These are phyloP conservation scores for Phytophthora tubulina DNA, from an alignment of 352 stramenopile species.

Conservation along the genomic window DNA sequence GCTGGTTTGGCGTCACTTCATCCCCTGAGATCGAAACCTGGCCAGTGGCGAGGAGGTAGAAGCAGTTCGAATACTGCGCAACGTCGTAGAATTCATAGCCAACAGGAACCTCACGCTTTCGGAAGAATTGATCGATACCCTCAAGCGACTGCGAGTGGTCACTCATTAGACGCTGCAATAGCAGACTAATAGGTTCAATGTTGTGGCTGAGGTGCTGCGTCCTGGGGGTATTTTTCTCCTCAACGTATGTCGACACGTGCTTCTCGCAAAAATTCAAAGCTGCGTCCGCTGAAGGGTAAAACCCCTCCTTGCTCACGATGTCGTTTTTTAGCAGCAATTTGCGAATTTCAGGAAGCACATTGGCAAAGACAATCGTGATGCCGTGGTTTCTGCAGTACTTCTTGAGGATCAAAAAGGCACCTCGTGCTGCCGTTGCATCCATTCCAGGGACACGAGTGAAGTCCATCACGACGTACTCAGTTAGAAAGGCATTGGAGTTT, in stretches of 20 bases:
- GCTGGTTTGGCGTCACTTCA: slow-evolving; percentile 43
- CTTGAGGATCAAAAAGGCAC: slow-evolving; percentile 77
- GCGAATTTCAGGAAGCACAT: slow-evolving; percentile 59
- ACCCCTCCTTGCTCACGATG: slow-evolving; percentile 53
- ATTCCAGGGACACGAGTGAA: slow-evolving; percentile 86
- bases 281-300: slow-evolving; percentile 63
- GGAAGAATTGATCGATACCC: slow-evolving; percentile 62
- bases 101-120: slow-evolving; percentile 43
- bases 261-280: slow-evolving; percentile 73
- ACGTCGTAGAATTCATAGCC: slow-evolving; percentile 71
- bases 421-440: slow-evolving; percentile 79
- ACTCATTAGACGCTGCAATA: slow-evolving; percentile 70
- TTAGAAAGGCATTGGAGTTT: slow-evolving; percentile 50
- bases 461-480: slow-evolving; percentile 84
- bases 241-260: slow-evolving; percentile 24
- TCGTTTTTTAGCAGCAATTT: slow-evolving; percentile 70
- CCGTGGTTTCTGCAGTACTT: slow-evolving; percentile 68
- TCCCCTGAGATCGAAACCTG: slow-evolving; percentile 71
- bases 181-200: slow-evolving; percentile 49
- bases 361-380: slow-evolving; percentile 66
- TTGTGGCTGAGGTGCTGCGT: slow-evolving; percentile 13
- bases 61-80: slow-evolving; percentile 49
- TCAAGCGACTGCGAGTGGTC: slow-evolving; percentile 58
- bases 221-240: slow-evolving; percentile 7
- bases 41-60: slow-evolving; percentile 67